Evolutionary conservation across 192 early-diverging fungal genomes (phyloP).

Genomic region (Nowakowskiella sp.): DNA sequence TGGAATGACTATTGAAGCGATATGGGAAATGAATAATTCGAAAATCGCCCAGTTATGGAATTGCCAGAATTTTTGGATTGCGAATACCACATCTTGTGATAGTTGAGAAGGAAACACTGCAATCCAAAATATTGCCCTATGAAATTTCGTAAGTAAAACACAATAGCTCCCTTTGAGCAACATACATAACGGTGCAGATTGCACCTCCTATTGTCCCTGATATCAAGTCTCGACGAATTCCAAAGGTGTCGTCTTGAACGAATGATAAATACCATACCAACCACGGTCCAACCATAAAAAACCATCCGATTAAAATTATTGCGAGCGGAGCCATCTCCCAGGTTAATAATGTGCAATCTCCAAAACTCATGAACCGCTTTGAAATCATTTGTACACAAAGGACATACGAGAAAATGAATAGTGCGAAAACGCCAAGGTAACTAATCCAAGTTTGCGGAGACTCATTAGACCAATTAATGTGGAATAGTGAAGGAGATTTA

Average conservation of each 20-base stretch:
- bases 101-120: too few relatives aligned
- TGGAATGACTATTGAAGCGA: too few relatives aligned
- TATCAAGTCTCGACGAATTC: conserved; percentile 17
- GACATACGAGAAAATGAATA: background rate
- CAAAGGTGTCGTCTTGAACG: conserved; percentile 18
- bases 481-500: background rate
- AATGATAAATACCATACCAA: background rate
- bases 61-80: too few relatives aligned
- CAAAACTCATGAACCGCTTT: background rate
- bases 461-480: background rate
- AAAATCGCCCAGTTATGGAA: too few relatives aligned
- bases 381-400: background rate
- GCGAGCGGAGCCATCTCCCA: background rate
- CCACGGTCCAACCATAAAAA: background rate
- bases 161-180: too few relatives aligned
- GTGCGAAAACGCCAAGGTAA: background rate
- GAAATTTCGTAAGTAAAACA: too few relatives aligned
- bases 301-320: background rate
- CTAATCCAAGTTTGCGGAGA: background rate
- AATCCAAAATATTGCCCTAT: too few relatives aligned
- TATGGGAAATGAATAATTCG: too few relatives aligned
- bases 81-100: too few relatives aligned
- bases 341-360: background rate
- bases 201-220: conserved; percentile 8
- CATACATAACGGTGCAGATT: conserved; percentile 14